Percentiles rank a stretch among this genome's conserved stretches.
Conservation (phyloP, 2,329 filamentous ascomycete species). For the Macroventuria anomochaeta region DNA sequence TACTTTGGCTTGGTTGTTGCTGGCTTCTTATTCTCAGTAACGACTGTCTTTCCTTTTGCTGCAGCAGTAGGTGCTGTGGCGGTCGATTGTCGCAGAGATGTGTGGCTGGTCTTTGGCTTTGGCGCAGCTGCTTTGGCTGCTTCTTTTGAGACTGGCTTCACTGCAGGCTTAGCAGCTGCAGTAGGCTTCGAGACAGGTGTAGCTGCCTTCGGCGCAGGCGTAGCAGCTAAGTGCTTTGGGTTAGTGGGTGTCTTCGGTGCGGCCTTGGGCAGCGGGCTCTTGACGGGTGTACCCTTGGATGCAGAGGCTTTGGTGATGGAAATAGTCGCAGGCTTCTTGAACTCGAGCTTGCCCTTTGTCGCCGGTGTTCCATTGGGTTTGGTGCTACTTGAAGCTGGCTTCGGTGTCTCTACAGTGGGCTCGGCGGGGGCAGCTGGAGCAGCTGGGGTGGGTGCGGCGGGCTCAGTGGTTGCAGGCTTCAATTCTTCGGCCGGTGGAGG, state of each 20-base stretch:
- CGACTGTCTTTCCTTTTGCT: slow-evolving; percentile 30
- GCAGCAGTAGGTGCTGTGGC: slow-evolving; percentile 31
- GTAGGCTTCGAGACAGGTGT: slow-evolving; percentile 27
- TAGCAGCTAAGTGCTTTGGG: slow-evolving; percentile 30
- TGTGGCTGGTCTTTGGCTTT: slow-evolving; percentile 39
- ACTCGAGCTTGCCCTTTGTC: slow-evolving; percentile 31
- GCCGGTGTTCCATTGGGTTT: slow-evolving; percentile 28
- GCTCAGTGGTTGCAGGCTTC: slow-evolving; percentile 11
- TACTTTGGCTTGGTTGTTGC: slow-evolving; percentile 24
- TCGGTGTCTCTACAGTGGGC: slow-evolving; percentile 17
- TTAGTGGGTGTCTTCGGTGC: slow-evolving; percentile 40
- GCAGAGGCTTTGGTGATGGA: slow-evolving; percentile 39
- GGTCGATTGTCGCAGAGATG: slow-evolving; percentile 35
- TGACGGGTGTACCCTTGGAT: slow-evolving; percentile 34
- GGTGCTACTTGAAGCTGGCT: slow-evolving; percentile 21
- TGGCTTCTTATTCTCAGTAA: slow-evolving; percentile 36
- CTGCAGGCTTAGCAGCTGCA: slow-evolving; percentile 17
- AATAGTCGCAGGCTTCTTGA: slow-evolving; percentile 43
- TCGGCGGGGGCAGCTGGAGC: slow-evolving; percentile 7
- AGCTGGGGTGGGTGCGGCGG: background rate
- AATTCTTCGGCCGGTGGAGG: slow-evolving; percentile 40
- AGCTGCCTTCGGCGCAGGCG: slow-evolving; percentile 12
- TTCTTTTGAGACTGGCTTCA: slow-evolving; percentile 34
- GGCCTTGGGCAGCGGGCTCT: slow-evolving; percentile 43
- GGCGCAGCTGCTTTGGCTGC: slow-evolving; percentile 23